Conservation (phyloP, 148 eudicot genomes). For the Selenicereus undatus region DNA sequence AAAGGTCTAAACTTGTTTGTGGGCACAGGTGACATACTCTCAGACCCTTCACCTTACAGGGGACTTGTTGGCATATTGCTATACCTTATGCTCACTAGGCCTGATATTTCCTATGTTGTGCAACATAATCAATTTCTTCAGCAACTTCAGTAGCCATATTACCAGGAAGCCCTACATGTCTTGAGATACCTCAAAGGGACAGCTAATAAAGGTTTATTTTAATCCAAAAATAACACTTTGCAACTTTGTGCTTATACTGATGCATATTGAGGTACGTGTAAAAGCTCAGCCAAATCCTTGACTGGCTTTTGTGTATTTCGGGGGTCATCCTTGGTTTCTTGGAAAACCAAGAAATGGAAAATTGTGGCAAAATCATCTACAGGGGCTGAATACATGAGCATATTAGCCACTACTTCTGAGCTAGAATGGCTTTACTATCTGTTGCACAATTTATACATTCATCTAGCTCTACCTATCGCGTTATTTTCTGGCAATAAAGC, state of each 20-base stretch:
- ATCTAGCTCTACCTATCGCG: background rate
- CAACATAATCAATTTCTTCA: background rate
- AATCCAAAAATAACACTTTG: background rate
- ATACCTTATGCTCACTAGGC: background rate
- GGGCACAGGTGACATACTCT: background rate
- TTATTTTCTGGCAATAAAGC: background rate
- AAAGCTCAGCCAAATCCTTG: background rate
- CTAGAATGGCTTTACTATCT: background rate
- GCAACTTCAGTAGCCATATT: no score
- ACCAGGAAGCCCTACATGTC: background rate
- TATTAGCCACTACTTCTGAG: background rate
- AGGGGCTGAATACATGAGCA: background rate
- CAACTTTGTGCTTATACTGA: background rate
- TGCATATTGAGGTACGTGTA: background rate
- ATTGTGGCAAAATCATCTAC: background rate
- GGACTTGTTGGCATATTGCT: background rate
- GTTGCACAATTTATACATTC: background rate
- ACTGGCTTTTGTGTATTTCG: background rate
- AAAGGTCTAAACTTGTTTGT: background rate
- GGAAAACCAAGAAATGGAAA: background rate
- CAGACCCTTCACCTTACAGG: background rate
- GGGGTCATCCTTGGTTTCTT: background rate
- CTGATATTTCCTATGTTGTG: background rate
- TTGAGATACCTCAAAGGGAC: background rate
- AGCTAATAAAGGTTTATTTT: background rate